Evolutionary conservation across 169 alveolate genomes (phyloP).

Genomic region (Cryptosporidium canis): DNA sequence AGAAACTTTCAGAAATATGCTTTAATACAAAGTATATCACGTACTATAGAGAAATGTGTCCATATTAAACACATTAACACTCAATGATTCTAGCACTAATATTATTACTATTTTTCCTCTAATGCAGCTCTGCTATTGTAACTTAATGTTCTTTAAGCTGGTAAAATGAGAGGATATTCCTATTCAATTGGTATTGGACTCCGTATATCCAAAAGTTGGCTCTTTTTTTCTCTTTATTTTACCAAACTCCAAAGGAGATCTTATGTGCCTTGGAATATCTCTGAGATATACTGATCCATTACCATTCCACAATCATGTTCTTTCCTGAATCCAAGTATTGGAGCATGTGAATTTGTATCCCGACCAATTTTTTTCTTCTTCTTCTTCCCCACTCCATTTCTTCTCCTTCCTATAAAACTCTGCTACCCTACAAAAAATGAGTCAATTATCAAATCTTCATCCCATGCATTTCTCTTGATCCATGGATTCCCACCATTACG

Average conservation of each 20-base stretch:
- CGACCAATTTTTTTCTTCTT: background rate
- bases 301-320: too few relatives aligned
- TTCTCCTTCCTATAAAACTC: background rate
- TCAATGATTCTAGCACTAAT: background rate
- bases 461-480: slow-evolving; percentile 68
- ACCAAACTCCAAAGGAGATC: too few relatives aligned
- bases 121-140: background rate
- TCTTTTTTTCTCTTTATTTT: too few relatives aligned
- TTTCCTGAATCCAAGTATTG: too few relatives aligned
- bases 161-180: background rate
- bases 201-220: background rate
- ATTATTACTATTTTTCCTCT: too few relatives aligned
- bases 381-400: background rate
- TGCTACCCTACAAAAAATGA: slow-evolving; percentile 64
- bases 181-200: background rate
- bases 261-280: too few relatives aligned
- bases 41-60: background rate
- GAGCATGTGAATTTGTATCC: too few relatives aligned
- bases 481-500: slow-evolving; percentile 17
- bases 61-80: background rate
- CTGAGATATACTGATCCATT: too few relatives aligned
- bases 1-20: background rate
- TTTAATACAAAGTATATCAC: background rate
- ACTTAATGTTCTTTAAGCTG: background rate
- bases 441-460: slow-evolving; percentile 53